Base-by-base conservation (phyloP, 176 grass and related monocot genomes). In the Bonia amplexicaulis region DNA sequence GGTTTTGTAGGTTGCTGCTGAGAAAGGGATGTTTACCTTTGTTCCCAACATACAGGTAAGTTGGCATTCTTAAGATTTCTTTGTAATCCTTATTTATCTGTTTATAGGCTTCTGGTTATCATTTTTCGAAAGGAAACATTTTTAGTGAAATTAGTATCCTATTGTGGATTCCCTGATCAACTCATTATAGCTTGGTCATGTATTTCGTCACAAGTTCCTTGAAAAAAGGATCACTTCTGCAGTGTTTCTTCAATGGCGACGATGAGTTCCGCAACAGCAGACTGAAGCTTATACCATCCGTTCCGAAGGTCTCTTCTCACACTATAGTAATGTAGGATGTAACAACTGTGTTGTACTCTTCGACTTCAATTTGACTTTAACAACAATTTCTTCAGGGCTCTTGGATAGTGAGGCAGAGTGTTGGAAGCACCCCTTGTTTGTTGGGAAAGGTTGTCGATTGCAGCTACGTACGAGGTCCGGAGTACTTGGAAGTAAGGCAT, bases 401-500 rank as follows among this genome's bases (percentile, higher is more conserved):
- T 51, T 99, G 96, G 96, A 99, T 99, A 87, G 93, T 99, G 74
- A 78, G 96, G 37, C 96, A 96, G 84, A 99, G 96, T 88, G 91
- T 99, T 48, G 93, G 93, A 44, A 96, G 84, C 87, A 85, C 88
- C 9, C 90, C 93, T 25, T 99, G 96, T 78, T 89, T 99, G 76
- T 33, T 99, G 79, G 96, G 96, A 35, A 99, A 96, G 91, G 96
- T 90, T 14, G 84, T 99, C 46, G 91, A 99, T 76, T 96, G 96
- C 76, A 94, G 70, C 78, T 99, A 99, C 23, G 69, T 96, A 25
- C 96, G 91, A 6, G 72, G 75, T 49, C 44, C 83, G n/a, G 86
- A 85, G 6, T 96, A 99, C 85, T 86, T 99, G 81, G 96, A 99
- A 89, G 93, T 98, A 94, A 93, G 84, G 81, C 76, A 44, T 61